phyloP scores from a whole-genome alignment of 2,329 filamentous ascomycete genomes.

The Cytospora piceicola region DNA sequence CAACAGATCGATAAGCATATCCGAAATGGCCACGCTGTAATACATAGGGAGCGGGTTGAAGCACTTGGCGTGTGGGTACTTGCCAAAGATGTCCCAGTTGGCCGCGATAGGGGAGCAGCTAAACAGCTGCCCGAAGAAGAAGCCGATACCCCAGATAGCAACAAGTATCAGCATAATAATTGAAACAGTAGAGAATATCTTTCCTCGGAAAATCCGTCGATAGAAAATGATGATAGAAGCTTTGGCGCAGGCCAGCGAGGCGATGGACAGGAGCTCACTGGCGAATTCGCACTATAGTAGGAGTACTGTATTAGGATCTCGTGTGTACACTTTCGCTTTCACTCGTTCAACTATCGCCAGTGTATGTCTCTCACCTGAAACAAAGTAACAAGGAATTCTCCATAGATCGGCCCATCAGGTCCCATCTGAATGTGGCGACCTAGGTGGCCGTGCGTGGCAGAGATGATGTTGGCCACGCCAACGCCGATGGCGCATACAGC shows the following conservation, averaged over 20 bases:
- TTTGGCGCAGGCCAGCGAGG: constrained; percentile 1
- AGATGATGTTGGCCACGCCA: constrained; percentile 4
- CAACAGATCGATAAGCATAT: neutral
- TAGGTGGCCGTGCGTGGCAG: neutral
- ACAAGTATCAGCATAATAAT: neutral
- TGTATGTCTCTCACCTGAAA: neutral
- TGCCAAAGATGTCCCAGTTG: neutral
- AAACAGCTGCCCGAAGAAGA: neutral
- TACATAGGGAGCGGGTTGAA: constrained; percentile 1
- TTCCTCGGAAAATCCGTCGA: constrained; percentile 5
- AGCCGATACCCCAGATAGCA: neutral
- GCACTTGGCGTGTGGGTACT: neutral
- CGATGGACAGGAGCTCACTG: neutral
- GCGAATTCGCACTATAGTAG: constrained; percentile 2
- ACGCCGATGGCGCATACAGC: neutral
- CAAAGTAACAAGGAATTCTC: neutral
- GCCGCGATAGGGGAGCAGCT: neutral
- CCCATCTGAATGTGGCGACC: neutral
- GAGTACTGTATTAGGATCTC: neutral
- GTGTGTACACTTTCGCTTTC: neutral
- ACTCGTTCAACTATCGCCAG: neutral
- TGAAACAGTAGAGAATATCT: neutral
- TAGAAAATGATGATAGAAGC: constrained; percentile 2
- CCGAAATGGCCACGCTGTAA: neutral
- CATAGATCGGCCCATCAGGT: neutral